Evolutionary conservation across 75 land plant species (phyloP), one percentile per base, ranked within the genome.

Genomic region (Isoetes taiwanensis): DNA sequence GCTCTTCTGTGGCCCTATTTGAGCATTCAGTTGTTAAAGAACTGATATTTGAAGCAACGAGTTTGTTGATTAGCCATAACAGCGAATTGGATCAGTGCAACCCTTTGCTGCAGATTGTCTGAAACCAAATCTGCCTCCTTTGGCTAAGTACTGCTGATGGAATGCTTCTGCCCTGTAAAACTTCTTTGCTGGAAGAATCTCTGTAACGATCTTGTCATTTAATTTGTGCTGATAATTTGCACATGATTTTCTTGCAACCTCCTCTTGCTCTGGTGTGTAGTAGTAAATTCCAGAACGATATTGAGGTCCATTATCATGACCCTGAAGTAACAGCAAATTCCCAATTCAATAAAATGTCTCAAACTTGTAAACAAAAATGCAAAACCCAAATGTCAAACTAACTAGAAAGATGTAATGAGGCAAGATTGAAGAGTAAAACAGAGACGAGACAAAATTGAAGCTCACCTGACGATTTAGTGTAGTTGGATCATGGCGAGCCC

Each of bases 401-500:
- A n/a, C n/a, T n/a, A n/a, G n/a, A n/a, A n/a, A n/a, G n/a, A n/a
- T n/a, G n/a, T n/a, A n/a, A n/a, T n/a, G n/a, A n/a, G n/a, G n/a
- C n/a, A n/a, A n/a, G n/a, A n/a, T n/a, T n/a, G n/a, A n/a, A n/a
- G n/a, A n/a, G n/a, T n/a, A n/a, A n/a, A n/a, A n/a, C n/a, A n/a
- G n/a, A n/a, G n/a, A n/a, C n/a, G n/a, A n/a, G n/a, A n/a, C n/a
- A n/a, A n/a, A n/a, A n/a, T n/a, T n/a, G n/a, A n/a, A n/a, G n/a
- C n/a, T n/a, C n/a, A 85, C 95, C 83, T 85, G 91, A 43, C 96
- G 90, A 68, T 89, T 85, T 54, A 74, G 75, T 33, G 83, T 72
- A 34, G 96, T 89, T 21, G 96, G 96, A 61, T 89, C 91, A 52
- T 81, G 85, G 20, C 78, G 75, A n/a, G 50, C 54, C 96, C 91